Evolutionary conservation across 495 filamentous ascomycete species (phyloP), one percentile per base, ranked within the genome.

Genomic region (Niebla homalea): DNA sequence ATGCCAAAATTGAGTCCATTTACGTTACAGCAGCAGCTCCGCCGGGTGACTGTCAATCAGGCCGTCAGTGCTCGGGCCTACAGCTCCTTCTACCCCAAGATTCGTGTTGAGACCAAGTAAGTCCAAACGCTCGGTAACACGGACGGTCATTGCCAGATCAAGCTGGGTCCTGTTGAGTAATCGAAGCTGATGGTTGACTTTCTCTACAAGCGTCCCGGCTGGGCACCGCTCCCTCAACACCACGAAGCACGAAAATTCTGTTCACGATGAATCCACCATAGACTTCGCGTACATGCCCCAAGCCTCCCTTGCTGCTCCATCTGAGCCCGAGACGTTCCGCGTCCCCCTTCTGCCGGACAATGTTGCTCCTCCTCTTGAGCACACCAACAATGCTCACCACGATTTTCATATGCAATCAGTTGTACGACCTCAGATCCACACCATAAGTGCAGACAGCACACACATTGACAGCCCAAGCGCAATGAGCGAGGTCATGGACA

Each of bases 251-350:
- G 23, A 25, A 6, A 48, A 48, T 21, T 60, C 72, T 50, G 64
- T 72, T 50, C 68, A 72, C 53, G 78, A 82, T 67, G 66, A 63
- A 51, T 79, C 76, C 37, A 75, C 78, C 25, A 78, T 83, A 47
- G 79, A 82, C 68, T 78, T 81, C 54, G 72, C 71, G 57, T 80
- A 73, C 69, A 66, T 83, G 63, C 79, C 79, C 26, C 65, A 70
- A 46, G 63, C 66, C 43, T 69, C 72, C 45, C 52, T 73, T 18
- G 69, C 73, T 36, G 55, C 61, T 8, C 48, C 63, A 10, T 20
- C 57, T 36, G 60, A 60, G 7, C 39, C 50, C 15, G 52, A 58
- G 35, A 35, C 46, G 36, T 43, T 64, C 16, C 72, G 67, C 45
- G 68, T 80, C 45, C 78, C 78, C 56, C 66, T 81, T 56, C 66